Evolutionary conservation across 2,329 filamentous ascomycete genomes (phyloP).

Genomic region (Atkinsonella texensis): DNA sequence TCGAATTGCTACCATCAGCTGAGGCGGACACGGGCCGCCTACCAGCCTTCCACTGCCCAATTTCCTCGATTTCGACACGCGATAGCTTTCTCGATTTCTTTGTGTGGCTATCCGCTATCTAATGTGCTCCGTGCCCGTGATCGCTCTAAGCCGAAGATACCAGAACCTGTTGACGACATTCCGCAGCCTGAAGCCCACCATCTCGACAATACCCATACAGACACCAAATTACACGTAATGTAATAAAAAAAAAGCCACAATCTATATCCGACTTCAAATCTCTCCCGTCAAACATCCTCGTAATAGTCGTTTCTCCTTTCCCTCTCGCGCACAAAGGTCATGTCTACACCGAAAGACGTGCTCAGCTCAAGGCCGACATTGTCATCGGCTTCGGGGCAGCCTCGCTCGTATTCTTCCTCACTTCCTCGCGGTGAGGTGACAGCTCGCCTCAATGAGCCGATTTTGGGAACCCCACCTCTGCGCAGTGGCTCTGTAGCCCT

Average conservation of each 20-base stretch:
- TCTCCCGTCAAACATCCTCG: not conserved
- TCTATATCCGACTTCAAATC: not conserved
- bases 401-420: conserved; percentile 37
- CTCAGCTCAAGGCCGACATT: conserved; percentile 29
- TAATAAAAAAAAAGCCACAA: not conserved
- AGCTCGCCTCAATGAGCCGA: conserved; percentile 47
- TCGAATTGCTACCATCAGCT: conserved; percentile 7
- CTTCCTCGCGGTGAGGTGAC: conserved; percentile 47
- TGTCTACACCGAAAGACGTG: conserved; percentile 27
- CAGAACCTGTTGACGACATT: not conserved
- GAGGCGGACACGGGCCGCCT: not conserved
- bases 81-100: not conserved
- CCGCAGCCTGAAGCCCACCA: not conserved
- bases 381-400: conserved; percentile 34
- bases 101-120: not conserved
- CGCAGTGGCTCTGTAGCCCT: conserved; percentile 21
- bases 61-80: not conserved
- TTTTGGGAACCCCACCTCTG: conserved; percentile 30
- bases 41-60: not conserved
- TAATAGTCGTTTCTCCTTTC: not conserved
- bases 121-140: not conserved
- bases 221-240: not conserved
- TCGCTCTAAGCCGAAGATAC: not conserved
- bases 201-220: not conserved
- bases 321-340: conserved; percentile 7